These are phyloP conservation scores for Hippophae tibetana DNA, from an alignment of 306 rosid genomes.

Conservation along the genomic window DNA sequence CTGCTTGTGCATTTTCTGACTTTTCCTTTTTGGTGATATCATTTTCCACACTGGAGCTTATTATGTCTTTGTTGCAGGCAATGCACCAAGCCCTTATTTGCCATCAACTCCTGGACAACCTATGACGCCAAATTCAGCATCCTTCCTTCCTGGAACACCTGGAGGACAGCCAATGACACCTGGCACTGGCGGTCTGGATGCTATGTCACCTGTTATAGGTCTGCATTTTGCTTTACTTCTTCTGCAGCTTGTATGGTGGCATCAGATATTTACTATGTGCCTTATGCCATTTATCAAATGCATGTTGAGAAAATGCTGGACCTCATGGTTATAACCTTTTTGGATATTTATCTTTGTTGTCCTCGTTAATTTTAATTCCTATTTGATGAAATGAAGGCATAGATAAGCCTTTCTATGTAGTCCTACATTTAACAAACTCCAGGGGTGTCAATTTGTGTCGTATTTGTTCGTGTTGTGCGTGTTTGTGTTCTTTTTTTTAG, in stretches of 20 bases:
- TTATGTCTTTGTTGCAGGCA: slow-evolving; percentile 41
- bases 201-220: slow-evolving; percentile 96
- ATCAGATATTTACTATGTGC: background rate
- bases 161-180: slow-evolving; percentile 99
- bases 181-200: slow-evolving; percentile 91
- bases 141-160: slow-evolving; percentile 98
- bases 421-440: too few relatives aligned
- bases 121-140: slow-evolving; percentile 92
- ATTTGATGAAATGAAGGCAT: too few relatives aligned
- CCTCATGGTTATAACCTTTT: too few relatives aligned
- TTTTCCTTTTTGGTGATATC: background rate
- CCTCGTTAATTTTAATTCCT: too few relatives aligned
- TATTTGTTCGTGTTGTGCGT: too few relatives aligned
- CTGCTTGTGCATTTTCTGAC: background rate
- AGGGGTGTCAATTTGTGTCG: too few relatives aligned
- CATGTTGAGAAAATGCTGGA: too few relatives aligned
- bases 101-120: slow-evolving; percentile 99
- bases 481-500: too few relatives aligned
- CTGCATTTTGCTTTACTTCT: background rate
- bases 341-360: too few relatives aligned
- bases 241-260: background rate
- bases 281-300: too few relatives aligned
- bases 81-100: slow-evolving; percentile 98
- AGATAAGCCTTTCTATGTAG: too few relatives aligned
- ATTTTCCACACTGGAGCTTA: slow-evolving; percentile 4